Evolutionary conservation across 2,329 filamentous ascomycete genomes (phyloP).

Genomic region (Pseudogymnoascus sp.): DNA sequence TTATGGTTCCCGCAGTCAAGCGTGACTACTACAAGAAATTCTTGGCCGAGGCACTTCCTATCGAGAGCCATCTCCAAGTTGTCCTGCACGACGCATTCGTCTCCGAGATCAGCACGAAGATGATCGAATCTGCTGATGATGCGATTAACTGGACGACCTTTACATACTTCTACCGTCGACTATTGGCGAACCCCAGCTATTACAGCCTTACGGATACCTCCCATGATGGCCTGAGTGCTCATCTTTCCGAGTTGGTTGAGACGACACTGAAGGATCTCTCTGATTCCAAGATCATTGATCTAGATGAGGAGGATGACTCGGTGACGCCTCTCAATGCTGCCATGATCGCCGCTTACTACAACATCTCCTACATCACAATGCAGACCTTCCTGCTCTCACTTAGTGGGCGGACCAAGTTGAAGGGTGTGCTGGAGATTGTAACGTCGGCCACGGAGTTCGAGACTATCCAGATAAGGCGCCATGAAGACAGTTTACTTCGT

Average conservation of each 20-base stretch:
- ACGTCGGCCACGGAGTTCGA: conserved; percentile 97
- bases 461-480: conserved; percentile 83
- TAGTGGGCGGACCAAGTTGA: conserved; percentile 82
- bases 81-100: conserved; percentile 95
- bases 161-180: conserved; percentile 92
- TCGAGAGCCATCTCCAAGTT: conserved; percentile 87
- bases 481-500: conserved; percentile 79
- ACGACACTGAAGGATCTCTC: conserved; percentile 81
- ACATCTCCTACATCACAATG: conserved; percentile 99
- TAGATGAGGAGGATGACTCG: conserved; percentile 88
- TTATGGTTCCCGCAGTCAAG: conserved; percentile 93
- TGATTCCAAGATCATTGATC: conserved; percentile 91
- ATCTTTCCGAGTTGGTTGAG: conserved; percentile 91
- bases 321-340: conserved; percentile 87
- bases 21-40: conserved; percentile 99
- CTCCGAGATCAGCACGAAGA: conserved; percentile 92
- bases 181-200: conserved; percentile 93
- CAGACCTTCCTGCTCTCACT: conserved; percentile 94
- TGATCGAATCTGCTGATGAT: conserved; percentile 90
- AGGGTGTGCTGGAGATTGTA: conserved; percentile 93
- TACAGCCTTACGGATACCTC: conserved; percentile 84
- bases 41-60: conserved; percentile 86
- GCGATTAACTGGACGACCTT: conserved; percentile 98
- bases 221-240: conserved; percentile 87
- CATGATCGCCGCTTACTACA: conserved; percentile 98